Conservation (phyloP, 2,329 filamentous ascomycete genomes). For the Pseudogymnoascus sp. region DNA sequence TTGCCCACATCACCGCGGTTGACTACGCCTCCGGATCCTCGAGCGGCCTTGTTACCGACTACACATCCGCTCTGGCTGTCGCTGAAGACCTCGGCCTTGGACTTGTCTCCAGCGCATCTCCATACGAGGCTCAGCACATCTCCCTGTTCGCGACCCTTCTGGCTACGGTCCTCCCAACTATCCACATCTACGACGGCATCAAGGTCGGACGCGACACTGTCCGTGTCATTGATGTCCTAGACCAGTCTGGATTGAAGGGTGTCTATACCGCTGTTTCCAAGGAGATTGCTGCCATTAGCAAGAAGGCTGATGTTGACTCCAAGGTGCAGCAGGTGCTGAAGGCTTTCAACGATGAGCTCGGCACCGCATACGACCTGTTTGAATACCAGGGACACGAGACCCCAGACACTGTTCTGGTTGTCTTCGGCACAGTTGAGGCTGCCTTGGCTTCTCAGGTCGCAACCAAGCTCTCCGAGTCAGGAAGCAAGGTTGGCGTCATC, state of each 20-base stretch:
- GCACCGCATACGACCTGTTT: slow-evolving; percentile 86
- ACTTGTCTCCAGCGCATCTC: slow-evolving; percentile 75
- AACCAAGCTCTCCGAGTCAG: slow-evolving; percentile 61
- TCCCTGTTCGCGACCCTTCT: slow-evolving; percentile 77
- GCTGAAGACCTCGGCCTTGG: slow-evolving; percentile 87
- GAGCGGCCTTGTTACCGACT: slow-evolving; percentile 76
- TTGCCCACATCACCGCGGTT: slow-evolving; percentile 83
- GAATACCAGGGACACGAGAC: slow-evolving; percentile 83
- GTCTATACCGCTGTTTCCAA: slow-evolving; percentile 60
- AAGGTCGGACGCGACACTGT: slow-evolving; percentile 75
- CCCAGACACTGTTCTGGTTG: slow-evolving; percentile 77
- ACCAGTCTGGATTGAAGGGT: slow-evolving; percentile 60
- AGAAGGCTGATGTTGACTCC: slow-evolving; percentile 64
- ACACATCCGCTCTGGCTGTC: slow-evolving; percentile 68
- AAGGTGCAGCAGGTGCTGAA: slow-evolving; percentile 64
- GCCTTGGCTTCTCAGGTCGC: slow-evolving; percentile 79
- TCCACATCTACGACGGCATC: slow-evolving; percentile 85
- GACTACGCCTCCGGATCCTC: slow-evolving; percentile 64
- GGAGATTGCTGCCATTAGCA: slow-evolving; percentile 54
- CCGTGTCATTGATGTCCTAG: slow-evolving; percentile 72
- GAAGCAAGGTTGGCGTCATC: slow-evolving; percentile 74
- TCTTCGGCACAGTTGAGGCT: slow-evolving; percentile 86
- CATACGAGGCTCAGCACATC: slow-evolving; percentile 94
- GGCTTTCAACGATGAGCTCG: slow-evolving; percentile 81
- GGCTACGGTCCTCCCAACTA: slow-evolving; percentile 68